Percentiles rank a stretch among this genome's conserved stretches.
Conservation (phyloP, 2,329 filamentous ascomycete species). For the Thermothelomyces thermophilus region DNA sequence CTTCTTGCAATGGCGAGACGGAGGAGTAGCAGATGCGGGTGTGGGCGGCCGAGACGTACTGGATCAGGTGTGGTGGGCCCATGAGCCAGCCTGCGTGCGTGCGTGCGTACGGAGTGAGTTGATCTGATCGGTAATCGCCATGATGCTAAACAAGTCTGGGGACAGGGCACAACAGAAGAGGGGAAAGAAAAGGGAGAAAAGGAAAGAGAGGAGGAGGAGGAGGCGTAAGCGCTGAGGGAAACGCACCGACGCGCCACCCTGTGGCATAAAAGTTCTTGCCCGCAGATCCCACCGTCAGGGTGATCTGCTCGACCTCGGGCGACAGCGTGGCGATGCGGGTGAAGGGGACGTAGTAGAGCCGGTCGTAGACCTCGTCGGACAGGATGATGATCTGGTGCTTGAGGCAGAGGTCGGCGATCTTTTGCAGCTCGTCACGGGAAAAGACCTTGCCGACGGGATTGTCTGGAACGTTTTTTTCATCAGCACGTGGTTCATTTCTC, state of each 20-base stretch:
- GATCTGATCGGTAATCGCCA: too few relatives aligned
- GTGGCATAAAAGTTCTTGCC: conserved; percentile 99
- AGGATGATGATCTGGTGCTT: conserved; percentile 93
- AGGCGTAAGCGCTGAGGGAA: too few relatives aligned
- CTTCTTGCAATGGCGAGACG: conserved; percentile 90
- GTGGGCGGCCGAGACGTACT: conserved; percentile 86
- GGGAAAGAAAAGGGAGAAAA: too few relatives aligned
- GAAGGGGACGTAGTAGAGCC: conserved; percentile 91
- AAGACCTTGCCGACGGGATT: conserved; percentile 98
- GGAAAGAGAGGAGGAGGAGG: too few relatives aligned
- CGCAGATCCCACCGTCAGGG: conserved; percentile 88
- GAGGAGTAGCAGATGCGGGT: conserved; percentile 94
- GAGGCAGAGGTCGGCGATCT: conserved; percentile 81
- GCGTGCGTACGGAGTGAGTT: too few relatives aligned
- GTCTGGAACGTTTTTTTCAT: conserved; percentile 46
- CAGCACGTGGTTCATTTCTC: conserved; percentile 6
- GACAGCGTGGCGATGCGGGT: conserved; percentile 87
- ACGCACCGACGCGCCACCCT: conserved; percentile 75
- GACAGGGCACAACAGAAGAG: too few relatives aligned
- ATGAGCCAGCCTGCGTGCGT: conserved; percentile 93
- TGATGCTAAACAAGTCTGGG: too few relatives aligned
- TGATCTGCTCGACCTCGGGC: conserved; percentile 80
- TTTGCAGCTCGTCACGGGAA: conserved; percentile 71
- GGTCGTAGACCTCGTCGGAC: conserved; percentile 89
- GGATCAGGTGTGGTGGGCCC: conserved; percentile 79